These are phyloP conservation scores for Elongisporangium undulatum DNA, from an alignment of 352 stramenopile species.

Conservation along the genomic window DNA sequence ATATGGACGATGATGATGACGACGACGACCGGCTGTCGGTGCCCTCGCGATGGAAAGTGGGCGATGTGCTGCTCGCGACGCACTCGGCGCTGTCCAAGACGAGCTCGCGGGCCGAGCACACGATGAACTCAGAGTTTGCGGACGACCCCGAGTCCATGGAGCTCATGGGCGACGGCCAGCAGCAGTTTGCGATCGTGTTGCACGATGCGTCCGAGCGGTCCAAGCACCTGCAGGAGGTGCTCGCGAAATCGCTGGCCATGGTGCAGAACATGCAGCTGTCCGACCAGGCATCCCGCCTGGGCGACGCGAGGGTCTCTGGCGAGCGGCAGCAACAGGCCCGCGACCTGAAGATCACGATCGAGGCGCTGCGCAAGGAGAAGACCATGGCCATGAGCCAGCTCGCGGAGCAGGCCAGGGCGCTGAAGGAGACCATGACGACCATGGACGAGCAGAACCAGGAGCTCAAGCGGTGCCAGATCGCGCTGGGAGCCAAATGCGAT, in stretches of 20 bases:
- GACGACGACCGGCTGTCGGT: slow-evolving; percentile 11
- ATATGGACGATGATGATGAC: slow-evolving; percentile 14
- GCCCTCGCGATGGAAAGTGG: slow-evolving; percentile 47
- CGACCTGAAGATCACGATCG: slow-evolving; percentile 45
- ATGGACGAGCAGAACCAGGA: slow-evolving; percentile 58
- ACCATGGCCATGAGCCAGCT: slow-evolving; percentile 45
- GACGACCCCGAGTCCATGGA: slow-evolving; percentile 40
- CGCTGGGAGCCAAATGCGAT: slow-evolving; percentile 31
- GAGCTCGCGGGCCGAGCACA: slow-evolving; percentile 40
- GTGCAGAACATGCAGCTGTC: slow-evolving; percentile 46
- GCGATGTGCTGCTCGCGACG: slow-evolving; percentile 59
- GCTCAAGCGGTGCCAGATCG: slow-evolving; percentile 44
- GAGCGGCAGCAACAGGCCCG: slow-evolving; percentile 18
- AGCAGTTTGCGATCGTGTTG: slow-evolving; percentile 28
- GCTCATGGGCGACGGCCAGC: slow-evolving; percentile 32
- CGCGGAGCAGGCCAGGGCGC: slow-evolving; percentile 42
- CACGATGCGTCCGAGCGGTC: slow-evolving; percentile 25
- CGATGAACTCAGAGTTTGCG: slow-evolving; percentile 49
- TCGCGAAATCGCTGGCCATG: slow-evolving; percentile 28
- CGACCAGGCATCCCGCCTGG: slow-evolving; percentile 14
- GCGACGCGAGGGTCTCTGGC: slow-evolving; percentile 5
- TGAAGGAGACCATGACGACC: slow-evolving; percentile 34
- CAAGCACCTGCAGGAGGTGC: slow-evolving; percentile 28
- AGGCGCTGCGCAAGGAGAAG: slow-evolving; percentile 61
- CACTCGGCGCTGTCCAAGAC: slow-evolving; percentile 56